Conservation (phyloP, 306 rosid species). For the Pachyrhizus erosus region DNA sequence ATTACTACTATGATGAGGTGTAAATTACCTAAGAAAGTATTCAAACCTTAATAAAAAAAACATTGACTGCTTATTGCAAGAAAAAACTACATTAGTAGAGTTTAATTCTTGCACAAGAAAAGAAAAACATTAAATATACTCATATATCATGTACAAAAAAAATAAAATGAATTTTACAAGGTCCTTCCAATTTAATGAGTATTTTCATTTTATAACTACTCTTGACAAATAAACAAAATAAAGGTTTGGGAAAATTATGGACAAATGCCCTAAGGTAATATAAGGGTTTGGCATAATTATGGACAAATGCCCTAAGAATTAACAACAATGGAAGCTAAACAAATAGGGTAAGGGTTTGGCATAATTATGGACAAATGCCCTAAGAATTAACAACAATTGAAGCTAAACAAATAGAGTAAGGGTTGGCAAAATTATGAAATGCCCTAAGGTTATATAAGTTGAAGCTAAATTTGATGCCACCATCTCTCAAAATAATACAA, state of each 20-base stretch:
- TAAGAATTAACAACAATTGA: background rate
- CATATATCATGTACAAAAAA: background rate
- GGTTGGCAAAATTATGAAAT: too few relatives aligned
- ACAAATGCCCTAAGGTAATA: too few relatives aligned
- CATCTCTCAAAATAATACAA: background rate
- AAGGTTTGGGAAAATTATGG: too few relatives aligned
- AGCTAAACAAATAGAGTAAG: too few relatives aligned
- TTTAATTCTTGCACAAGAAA: background rate
- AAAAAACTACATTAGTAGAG: background rate
- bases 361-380: too few relatives aligned
- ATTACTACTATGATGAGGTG: background rate
- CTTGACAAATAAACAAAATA: too few relatives aligned
- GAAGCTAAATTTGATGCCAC: background rate
- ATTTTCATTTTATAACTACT: background rate
- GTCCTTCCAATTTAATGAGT: background rate
- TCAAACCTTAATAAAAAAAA: background rate
- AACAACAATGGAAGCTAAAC: background rate
- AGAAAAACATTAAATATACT: background rate
- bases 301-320: too few relatives aligned
- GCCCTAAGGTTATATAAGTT: too few relatives aligned
- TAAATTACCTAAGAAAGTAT: background rate
- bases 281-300: too few relatives aligned
- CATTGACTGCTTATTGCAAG: background rate
- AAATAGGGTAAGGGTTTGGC: too few relatives aligned
- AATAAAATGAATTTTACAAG: background rate